Base-by-base conservation (phyloP, 306 rosid genomes). In the Cicer chorassanicum region DNA sequence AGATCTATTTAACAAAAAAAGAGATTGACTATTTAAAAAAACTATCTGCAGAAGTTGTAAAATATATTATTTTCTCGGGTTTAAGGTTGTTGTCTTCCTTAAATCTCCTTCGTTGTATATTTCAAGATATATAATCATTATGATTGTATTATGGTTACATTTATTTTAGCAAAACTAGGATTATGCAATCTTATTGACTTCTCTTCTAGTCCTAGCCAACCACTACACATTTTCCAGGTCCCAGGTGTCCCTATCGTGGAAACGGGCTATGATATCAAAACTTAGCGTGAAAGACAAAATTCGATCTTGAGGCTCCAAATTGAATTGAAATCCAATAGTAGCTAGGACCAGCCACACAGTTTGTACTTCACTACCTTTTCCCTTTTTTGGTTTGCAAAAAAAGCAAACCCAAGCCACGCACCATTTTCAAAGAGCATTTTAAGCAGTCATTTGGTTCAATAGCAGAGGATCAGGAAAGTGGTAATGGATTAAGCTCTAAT, bases 241-340 rank as follows among this genome's bases (percentile, higher is more conserved):
- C 76, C 39, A 7, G 29, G 41, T 63, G 69, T 79, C 74, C 6
- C 19, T 79, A 55, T 72, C 68, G 15, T 6, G 48, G 50, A 24
- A 78, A 78, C 42, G 42, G 46, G 3, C 64, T 12, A 39, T n/a
- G 7, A 10, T 64, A 24, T 79, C 50, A 54, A 74, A 56, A 56
- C 77, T 56, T 75, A 5, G 83, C 72, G 78, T 79, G 72, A 75
- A 83, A 75, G 81, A 45, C 65, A 78, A 77, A 34, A 43, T 21
- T 40, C 4, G 10, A 14, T 82, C 36, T 34, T 19, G 61, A 19
- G 56, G 7, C 76, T 78, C 16, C 72, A 40, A 76, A 36, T 63
- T 65, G 48, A 70, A 50, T 16, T 24, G 77, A 60, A 68, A 19
- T 40, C 39, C 14, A 42, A 59, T 54, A 38, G 13, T 19, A 46